A percentile compares a stretch with the other conserved stretches of the same genome.
Conservation (phyloP, 2,329 filamentous ascomycete species). For the Phoma sp. region DNA sequence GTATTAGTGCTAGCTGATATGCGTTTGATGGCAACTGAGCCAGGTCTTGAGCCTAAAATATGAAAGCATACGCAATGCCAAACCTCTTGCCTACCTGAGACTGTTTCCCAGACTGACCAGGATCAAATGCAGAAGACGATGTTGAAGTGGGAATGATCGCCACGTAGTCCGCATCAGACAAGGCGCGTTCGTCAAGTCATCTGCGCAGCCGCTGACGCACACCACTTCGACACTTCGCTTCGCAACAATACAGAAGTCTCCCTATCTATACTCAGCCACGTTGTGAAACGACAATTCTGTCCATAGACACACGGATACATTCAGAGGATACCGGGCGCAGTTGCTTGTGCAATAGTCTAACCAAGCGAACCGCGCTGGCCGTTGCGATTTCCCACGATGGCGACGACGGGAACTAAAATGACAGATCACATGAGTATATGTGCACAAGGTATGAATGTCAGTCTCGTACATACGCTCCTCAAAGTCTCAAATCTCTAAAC, state of each 20-base stretch:
- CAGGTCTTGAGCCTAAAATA: not conserved
- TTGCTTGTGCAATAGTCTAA: not conserved
- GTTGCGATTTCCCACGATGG: not conserved
- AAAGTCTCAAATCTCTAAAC: not conserved
- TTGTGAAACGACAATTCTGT: no score
- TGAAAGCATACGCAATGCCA: not conserved
- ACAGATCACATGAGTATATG: constrained; percentile 16
- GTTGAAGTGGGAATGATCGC: constrained; percentile 9
- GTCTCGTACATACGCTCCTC: not conserved
- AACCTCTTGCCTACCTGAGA: not conserved
- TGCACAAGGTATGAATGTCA: constrained; percentile 9
- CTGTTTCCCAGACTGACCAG: not conserved
- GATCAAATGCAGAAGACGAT: not conserved
- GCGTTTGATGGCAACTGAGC: not conserved
- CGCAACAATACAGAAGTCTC: not conserved
- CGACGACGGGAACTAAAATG: constrained; percentile 16
- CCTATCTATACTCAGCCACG: no score
- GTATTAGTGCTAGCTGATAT: constrained; percentile 6
- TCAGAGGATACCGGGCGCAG: no score
- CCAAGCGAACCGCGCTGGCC: not conserved
- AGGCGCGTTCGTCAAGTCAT: constrained; percentile 8
- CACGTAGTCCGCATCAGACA: constrained; percentile 12
- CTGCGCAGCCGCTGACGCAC: constrained; percentile 16
- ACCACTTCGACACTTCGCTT: not conserved
- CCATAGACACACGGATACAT: no score